Percentiles rank a stretch among this genome's conserved stretches.
phyloP scores from a whole-genome alignment of 257 asterid species.

The Solanum paucissectum region DNA sequence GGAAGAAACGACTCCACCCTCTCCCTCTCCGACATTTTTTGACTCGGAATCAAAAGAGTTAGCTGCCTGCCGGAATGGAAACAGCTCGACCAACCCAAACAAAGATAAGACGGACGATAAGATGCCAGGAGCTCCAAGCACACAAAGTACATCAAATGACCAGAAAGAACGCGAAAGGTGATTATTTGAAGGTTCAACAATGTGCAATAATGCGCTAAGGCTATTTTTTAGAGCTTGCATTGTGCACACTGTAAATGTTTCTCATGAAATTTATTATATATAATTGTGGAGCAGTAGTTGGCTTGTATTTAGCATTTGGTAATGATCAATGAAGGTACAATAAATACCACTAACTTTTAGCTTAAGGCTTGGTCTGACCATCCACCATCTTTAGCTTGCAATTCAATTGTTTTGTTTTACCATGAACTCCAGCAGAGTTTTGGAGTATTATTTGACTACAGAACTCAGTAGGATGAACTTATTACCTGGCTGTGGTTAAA shows the following conservation, averaged over 20 bases:
- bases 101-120: conserved; percentile 21
- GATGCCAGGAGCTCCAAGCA: conserved; percentile 1
- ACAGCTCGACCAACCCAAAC: not conserved
- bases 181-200: conserved; percentile 1
- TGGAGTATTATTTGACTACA: not conserved
- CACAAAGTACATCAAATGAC: conserved; percentile 5
- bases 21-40: not conserved
- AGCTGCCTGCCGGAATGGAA: conserved; percentile 17
- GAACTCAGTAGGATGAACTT: not conserved
- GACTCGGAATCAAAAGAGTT: conserved; percentile 13
- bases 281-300: not conserved
- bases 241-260: conserved; percentile 4
- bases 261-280: not conserved
- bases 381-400: not conserved
- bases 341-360: not conserved
- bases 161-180: conserved; percentile 5
- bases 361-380: not conserved
- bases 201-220: conserved; percentile 15
- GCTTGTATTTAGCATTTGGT: not conserved
- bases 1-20: conserved; percentile 31
- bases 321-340: not conserved
- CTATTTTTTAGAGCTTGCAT: conserved; percentile 25
- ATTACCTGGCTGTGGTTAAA: not conserved
- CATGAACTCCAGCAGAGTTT: not conserved
- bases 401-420: not conserved